Conservation (phyloP, 805 yeast species). For the Candida pini region DNA sequence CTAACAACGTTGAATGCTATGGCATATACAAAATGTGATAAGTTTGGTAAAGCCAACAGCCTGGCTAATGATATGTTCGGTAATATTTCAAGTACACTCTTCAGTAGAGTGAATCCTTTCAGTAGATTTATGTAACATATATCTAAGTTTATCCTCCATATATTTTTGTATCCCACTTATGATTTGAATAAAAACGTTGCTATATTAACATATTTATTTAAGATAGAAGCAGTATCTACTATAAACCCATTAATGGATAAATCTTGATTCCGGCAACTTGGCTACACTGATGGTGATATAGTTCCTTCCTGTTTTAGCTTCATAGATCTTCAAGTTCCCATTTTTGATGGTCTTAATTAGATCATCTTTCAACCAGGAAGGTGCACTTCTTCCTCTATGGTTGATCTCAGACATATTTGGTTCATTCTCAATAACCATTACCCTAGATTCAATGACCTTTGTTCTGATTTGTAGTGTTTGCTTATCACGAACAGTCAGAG, state of each 20-base stretch:
- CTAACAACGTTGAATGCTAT: slow-evolving; percentile 77
- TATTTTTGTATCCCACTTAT: slow-evolving; percentile 1
- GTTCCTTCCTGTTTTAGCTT: slow-evolving; percentile 12
- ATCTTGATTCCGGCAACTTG: slow-evolving; percentile 7
- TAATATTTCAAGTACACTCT: slow-evolving; percentile 37
- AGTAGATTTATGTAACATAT: slow-evolving; percentile 6
- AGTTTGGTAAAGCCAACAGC: slow-evolving; percentile 78
- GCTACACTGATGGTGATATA: slow-evolving; percentile 19
- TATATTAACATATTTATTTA: too few species aligned
- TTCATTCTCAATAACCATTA: slow-evolving; percentile 19
- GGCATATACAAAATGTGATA: slow-evolving; percentile 90
- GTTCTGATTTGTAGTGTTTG: slow-evolving; percentile 2
- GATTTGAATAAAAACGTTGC: background rate
- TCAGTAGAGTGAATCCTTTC: slow-evolving; percentile 43
- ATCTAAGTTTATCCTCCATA: background rate
- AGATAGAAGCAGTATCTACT: background rate
- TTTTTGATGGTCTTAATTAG: slow-evolving; percentile 14
- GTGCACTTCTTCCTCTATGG: slow-evolving; percentile 12
- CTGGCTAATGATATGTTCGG: slow-evolving; percentile 56
- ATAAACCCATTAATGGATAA: background rate
- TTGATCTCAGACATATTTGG: slow-evolving; percentile 12
- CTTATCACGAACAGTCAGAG: slow-evolving; percentile 7
- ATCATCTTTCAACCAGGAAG: slow-evolving; percentile 14
- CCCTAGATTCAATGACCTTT: slow-evolving; percentile 12
- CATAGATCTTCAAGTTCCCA: slow-evolving; percentile 14